Percentiles rank a stretch among this genome's conserved stretches.
These are phyloP conservation scores for Claviceps sp. DNA, from an alignment of 2,329 filamentous ascomycete species.

Conservation along the genomic window DNA sequence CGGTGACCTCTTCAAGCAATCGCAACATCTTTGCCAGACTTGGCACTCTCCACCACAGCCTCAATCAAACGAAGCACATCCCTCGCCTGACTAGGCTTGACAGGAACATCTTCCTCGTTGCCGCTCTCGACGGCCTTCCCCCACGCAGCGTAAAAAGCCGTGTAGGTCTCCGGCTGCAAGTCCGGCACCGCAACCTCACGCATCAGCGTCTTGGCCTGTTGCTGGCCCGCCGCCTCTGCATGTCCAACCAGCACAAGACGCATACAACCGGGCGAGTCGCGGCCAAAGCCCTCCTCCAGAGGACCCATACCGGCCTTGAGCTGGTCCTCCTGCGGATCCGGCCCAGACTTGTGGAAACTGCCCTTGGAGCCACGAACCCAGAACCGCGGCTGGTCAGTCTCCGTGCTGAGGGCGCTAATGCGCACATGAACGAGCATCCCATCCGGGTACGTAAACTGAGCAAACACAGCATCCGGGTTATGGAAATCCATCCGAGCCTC, in stretches of 20 bases:
- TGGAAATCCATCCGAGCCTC: constrained; percentile 29
- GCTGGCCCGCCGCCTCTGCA: constrained; percentile 31
- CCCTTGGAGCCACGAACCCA: constrained; percentile 66
- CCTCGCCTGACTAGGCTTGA: constrained; percentile 36
- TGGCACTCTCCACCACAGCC: constrained; percentile 35
- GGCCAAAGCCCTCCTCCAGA: constrained; percentile 48
- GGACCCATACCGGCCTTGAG: constrained; percentile 50
- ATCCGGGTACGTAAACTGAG: constrained; percentile 51
- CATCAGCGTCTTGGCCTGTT: constrained; percentile 28
- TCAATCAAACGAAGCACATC: constrained; percentile 42
- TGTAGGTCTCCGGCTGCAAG: constrained; percentile 53
- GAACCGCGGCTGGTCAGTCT: constrained; percentile 57
- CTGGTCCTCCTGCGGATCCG: constrained; percentile 67
- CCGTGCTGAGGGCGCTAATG: constrained; percentile 54
- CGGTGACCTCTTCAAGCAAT: no score
- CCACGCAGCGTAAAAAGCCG: constrained; percentile 48
- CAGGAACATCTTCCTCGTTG: constrained; percentile 36
- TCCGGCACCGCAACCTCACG: constrained; percentile 40
- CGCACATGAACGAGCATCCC: constrained; percentile 56
- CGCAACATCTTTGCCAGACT: constrained; percentile 30
- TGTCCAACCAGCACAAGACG: constrained; percentile 37
- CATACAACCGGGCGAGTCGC: constrained; percentile 47
- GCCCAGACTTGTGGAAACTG: constrained; percentile 56
- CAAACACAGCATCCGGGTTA: constrained; percentile 45
- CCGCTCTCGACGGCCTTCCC: constrained; percentile 33